Percentiles rank a stretch among this genome's conserved stretches.
These are phyloP conservation scores for Polytrichum formosum DNA, from an alignment of 225 moss, liverwort and hornwort species.

Conservation along the genomic window DNA sequence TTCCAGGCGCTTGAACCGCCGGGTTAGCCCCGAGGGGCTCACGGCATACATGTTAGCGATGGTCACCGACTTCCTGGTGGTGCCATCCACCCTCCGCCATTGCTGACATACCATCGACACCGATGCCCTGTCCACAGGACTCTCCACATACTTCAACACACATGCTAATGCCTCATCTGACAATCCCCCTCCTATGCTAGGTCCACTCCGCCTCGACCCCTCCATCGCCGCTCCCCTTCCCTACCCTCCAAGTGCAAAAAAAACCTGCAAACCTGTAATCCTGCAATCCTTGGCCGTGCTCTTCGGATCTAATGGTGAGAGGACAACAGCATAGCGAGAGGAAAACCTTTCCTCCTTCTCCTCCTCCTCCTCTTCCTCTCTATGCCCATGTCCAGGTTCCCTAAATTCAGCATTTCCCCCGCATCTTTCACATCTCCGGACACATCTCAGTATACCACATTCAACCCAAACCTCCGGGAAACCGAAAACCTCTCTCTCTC, in stretches of 20 bases:
- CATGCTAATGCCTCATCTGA: slow-evolving; percentile 64
- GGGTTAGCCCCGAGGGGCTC: slow-evolving; percentile 47
- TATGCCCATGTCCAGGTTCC: neutral
- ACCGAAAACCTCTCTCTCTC: neutral
- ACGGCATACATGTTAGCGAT: slow-evolving; percentile 71
- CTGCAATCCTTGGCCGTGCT: too few relatives aligned
- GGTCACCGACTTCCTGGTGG: slow-evolving; percentile 68
- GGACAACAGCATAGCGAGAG: too few relatives aligned
- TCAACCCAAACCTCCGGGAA: neutral
- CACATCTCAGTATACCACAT: neutral
- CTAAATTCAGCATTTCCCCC: neutral
- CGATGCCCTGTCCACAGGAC: slow-evolving; percentile 60
- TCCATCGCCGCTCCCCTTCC: slow-evolving; percentile 17
- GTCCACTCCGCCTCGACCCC: slow-evolving; percentile 15
- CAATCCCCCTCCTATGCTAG: slow-evolving; percentile 16
- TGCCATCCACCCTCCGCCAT: slow-evolving; percentile 78
- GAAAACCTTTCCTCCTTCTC: too few relatives aligned
- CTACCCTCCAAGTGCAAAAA: neutral
- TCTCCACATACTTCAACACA: slow-evolving; percentile 62
- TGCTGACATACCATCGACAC: slow-evolving; percentile 79
- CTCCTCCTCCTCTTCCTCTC: neutral
- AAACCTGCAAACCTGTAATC: neutral
- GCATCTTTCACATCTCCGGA: slow-evolving; percentile 1
- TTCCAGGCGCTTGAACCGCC: slow-evolving; percentile 50
- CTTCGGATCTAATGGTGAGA: too few relatives aligned